These are phyloP conservation scores for Fonsecaea pedrosoi DNA, from an alignment of 2,329 filamentous ascomycete species.

Conservation along the genomic window DNA sequence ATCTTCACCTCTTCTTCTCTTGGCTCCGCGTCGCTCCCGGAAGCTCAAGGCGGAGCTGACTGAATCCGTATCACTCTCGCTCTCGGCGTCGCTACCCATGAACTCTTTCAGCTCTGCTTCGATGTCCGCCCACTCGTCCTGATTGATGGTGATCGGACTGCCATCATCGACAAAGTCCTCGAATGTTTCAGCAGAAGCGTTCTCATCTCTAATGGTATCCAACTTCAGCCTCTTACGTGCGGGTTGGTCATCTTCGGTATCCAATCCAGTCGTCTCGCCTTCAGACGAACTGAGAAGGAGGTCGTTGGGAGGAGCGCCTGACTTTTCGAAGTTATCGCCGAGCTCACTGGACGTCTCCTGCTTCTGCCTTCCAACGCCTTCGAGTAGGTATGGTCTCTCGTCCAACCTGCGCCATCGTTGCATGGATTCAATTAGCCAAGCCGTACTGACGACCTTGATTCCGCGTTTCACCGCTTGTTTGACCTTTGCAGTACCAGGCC, in stretches of 20 bases:
- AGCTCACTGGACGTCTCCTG: conserved; percentile 42
- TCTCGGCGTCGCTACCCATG: conserved; percentile 59
- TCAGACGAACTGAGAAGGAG: conserved; percentile 47
- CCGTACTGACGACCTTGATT: conserved; percentile 89
- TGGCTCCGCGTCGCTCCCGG: conserved; percentile 29
- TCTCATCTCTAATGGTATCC: conserved; percentile 47
- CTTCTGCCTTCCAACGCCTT: conserved; percentile 61
- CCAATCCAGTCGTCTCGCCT: conserved; percentile 41
- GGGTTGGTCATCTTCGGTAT: conserved; percentile 37
- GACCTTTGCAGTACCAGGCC: conserved; percentile 86
- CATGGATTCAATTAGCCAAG: conserved; percentile 87
- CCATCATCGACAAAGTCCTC: conserved; percentile 43
- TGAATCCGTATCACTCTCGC: conserved; percentile 57
- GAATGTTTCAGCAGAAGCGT: conserved; percentile 55
- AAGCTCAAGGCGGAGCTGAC: conserved; percentile 42
- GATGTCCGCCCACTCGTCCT: conserved; percentile 67
- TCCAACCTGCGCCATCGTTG: conserved; percentile 82
- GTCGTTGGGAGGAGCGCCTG: conserved; percentile 45
- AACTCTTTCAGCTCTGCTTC: conserved; percentile 81
- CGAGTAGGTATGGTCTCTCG: conserved; percentile 77
- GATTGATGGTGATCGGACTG: conserved; percentile 61
- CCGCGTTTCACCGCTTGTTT: conserved; percentile 80
- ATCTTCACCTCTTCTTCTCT: conserved; percentile 65
- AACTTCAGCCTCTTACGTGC: conserved; percentile 41
- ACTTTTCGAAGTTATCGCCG: conserved; percentile 49